These are phyloP conservation scores for Aspergillaceae sp. DNA, from an alignment of 2,329 filamentous ascomycete species.

Conservation along the genomic window DNA sequence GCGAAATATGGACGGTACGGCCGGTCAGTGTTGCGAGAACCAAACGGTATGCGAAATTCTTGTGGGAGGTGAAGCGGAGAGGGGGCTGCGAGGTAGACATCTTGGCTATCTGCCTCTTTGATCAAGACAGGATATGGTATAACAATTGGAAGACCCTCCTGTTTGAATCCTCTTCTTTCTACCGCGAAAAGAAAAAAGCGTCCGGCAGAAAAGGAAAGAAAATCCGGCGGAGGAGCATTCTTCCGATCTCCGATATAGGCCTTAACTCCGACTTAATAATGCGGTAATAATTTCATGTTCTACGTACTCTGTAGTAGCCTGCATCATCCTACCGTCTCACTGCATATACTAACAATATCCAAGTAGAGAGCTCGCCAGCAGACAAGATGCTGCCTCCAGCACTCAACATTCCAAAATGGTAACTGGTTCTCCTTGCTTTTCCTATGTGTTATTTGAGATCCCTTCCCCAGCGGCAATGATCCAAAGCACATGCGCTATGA, in stretches of 20 bases:
- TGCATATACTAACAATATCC: no score
- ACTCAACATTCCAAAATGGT: slow-evolving; percentile 42
- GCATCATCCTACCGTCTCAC: no score
- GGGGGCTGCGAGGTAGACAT: slow-evolving; percentile 41
- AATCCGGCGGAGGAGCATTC: slow-evolving; percentile 21
- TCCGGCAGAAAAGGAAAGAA: slow-evolving; percentile 14
- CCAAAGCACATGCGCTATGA: background rate
- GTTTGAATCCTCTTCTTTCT: slow-evolving; percentile 1
- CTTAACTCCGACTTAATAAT: slow-evolving; percentile 9
- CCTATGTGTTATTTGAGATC: no score
- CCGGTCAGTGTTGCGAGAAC: slow-evolving; percentile 87
- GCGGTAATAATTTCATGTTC: background rate
- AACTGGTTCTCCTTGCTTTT: slow-evolving; percentile 2
- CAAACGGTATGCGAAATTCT: slow-evolving; percentile 72
- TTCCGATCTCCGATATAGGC: slow-evolving; percentile 17
- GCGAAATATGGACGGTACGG: slow-evolving; percentile 79
- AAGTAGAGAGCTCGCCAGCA: background rate
- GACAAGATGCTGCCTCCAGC: slow-evolving; percentile 28
- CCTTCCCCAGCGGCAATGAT: slow-evolving; percentile 8
- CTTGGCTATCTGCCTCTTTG: slow-evolving; percentile 6
- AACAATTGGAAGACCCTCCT: background rate
- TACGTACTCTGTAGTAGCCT: no score
- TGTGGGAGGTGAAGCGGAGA: slow-evolving; percentile 74
- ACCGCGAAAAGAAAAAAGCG: slow-evolving; percentile 8
- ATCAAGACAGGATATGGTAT: no score